phyloP scores from a whole-genome alignment of 176 grass and related monocot species.

The Pontederia crassipes region DNA sequence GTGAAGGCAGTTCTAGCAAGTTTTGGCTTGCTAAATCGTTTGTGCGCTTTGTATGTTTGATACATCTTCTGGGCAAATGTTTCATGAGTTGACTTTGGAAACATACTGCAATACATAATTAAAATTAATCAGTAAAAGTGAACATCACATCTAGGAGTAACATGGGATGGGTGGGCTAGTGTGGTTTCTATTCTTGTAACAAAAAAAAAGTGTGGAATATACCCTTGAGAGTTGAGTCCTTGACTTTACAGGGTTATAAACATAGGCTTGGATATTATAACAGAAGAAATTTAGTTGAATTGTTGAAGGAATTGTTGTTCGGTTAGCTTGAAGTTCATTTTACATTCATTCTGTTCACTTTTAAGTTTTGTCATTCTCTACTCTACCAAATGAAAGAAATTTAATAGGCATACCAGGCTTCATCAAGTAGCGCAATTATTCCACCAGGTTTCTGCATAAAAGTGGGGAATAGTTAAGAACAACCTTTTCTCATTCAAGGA shows the following conservation, averaged over 20 bases:
- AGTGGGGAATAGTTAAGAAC: conserved; percentile 16
- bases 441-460: conserved; percentile 87
- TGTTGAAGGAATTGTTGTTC: too few species aligned
- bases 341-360: too few species aligned
- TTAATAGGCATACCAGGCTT: conserved; percentile 63
- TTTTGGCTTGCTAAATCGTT: conserved; percentile 87
- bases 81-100: conserved; percentile 95
- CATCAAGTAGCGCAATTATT: conserved; percentile 94
- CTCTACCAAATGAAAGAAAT: conserved; percentile 4
- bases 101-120: conserved; percentile 62
- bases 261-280: too few species aligned
- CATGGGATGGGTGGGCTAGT: too few species aligned
- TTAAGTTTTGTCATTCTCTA: not conserved
- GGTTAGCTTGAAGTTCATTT: too few species aligned
- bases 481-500: conserved; percentile 13
- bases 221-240: too few species aligned
- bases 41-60: conserved; percentile 90
- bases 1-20: conserved; percentile 81
- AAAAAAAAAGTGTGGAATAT: too few species aligned
- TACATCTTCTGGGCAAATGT: conserved; percentile 97
- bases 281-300: too few species aligned
- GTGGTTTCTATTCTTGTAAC: too few species aligned
- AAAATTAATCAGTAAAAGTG: not conserved
- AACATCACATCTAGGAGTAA: too few species aligned
- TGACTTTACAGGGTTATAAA: too few species aligned